Evolutionary conservation across 306 rosid species (phyloP).

Genomic region (Dicorynia guianensis): DNA sequence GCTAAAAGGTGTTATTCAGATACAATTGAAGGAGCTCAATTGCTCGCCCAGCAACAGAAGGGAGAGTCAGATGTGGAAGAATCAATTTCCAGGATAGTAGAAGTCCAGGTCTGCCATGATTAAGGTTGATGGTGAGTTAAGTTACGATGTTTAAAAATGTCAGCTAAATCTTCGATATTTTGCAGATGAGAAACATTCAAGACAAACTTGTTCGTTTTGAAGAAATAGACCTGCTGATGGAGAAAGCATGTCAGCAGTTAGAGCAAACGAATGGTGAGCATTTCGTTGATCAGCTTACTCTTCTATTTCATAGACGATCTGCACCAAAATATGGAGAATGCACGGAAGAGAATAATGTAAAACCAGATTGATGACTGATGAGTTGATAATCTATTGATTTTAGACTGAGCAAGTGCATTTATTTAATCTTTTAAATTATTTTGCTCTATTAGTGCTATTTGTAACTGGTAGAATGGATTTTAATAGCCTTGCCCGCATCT

Average conservation of each 20-base stretch:
- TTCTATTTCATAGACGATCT: conserved; percentile 51
- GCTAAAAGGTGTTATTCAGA: not conserved
- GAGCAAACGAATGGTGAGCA: conserved; percentile 76
- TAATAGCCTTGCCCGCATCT: no score
- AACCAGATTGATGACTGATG: conserved; percentile 47
- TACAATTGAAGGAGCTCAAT: conserved; percentile 47
- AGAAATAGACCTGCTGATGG: conserved; percentile 73
- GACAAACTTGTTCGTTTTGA: conserved; percentile 68
- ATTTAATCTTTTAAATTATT: conserved; percentile 18
- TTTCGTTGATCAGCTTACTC: conserved; percentile 78
- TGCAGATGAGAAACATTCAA: conserved; percentile 78
- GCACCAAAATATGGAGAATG: conserved; percentile 46
- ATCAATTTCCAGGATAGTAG: conserved; percentile 65
- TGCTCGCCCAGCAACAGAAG: conserved; percentile 66
- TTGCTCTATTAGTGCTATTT: not conserved
- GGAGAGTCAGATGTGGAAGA: conserved; percentile 73
- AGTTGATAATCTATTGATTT: conserved; percentile 37
- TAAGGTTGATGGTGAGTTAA: not conserved
- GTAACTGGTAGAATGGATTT: no score
- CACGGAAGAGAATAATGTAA: conserved; percentile 46
- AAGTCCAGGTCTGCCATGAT: conserved; percentile 62
- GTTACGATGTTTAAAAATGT: not conserved
- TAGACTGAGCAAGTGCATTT: conserved; percentile 33
- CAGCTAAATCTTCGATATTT: conserved; percentile 42
- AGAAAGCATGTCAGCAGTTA: conserved; percentile 74